Evolutionary conservation across 139 green algal species (phyloP), one percentile per base, ranked within the genome.

Genomic region (Chlorella ohadii): DNA sequence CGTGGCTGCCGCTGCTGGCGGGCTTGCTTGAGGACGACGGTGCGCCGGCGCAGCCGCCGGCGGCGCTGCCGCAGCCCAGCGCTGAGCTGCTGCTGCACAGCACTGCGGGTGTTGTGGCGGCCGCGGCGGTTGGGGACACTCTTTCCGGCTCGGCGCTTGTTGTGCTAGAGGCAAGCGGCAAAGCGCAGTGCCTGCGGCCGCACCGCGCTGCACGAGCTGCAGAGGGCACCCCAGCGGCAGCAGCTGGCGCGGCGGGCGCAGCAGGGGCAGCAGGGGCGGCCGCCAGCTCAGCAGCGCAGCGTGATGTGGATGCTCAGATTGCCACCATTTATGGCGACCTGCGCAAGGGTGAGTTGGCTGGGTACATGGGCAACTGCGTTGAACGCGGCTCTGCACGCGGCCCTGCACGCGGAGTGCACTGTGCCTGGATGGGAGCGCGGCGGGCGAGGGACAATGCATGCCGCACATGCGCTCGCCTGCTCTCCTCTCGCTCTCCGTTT

Each of bases 1-100:
- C 87, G 20, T 91, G 87, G 87, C 84, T 91, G 79, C 87, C 87
- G 17, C 61, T 85, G 44, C 51, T 91, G 47, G 84, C 87, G 22
- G 73, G 27, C 20, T 23, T 79, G 70, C 31, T 64, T 44, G 59
- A 66, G 73, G 57, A 66, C 0, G 64, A n/a, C 61, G 25, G 63
- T 28, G 27, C 44, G 44, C 38, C 41, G 61, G 3, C n/a, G 77
- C 65, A 25, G 31, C 65, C 78, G 65, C 79, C 79, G 9, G 31
- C 79, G 0, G 47, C 79, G 47, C 65, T 77, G 44, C 79, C 79
- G 34, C 67, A 36, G 22, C 51, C 79, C 23, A 56, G 31, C 1
- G 79, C n/a, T 1, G 65, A 84, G 25, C 31, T 59, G 44, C 79
- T 84, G 44, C 66, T 78, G 27, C 55, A 33, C 57, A 67, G 72